Percentiles rank a stretch among this genome's conserved stretches.
phyloP scores from a whole-genome alignment of 73 alveolate genomes.

The Breviolum minutum region DNA sequence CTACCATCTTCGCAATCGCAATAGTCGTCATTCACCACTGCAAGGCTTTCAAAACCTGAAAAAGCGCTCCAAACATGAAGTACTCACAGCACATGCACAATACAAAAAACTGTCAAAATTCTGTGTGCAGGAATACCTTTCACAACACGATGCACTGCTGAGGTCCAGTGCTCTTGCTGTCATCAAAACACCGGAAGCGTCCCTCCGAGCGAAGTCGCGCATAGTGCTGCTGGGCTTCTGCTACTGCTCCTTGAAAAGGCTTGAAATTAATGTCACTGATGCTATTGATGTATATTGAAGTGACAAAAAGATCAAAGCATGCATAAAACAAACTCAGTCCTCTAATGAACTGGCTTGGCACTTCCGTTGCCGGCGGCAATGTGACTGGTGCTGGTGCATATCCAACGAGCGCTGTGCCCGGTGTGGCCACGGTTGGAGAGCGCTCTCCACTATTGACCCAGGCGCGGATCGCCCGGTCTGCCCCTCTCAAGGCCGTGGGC shows the following conservation, averaged over 20 bases:
- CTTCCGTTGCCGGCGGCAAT: not conserved
- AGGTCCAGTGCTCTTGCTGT: slow-evolving; percentile 36
- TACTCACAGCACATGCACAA: too few relatives aligned
- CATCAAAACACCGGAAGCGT: slow-evolving; percentile 27
- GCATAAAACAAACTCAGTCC: too few relatives aligned
- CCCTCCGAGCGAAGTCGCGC: not conserved
- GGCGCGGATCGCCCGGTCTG: not conserved
- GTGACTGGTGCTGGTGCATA: not conserved
- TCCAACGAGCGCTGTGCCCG: not conserved
- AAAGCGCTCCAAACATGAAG: not conserved
- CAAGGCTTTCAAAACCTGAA: slow-evolving; percentile 22
- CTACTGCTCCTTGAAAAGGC: not conserved
- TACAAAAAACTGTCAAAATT: too few relatives aligned
- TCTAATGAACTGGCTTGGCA: not conserved
- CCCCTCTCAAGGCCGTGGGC: slow-evolving; percentile 27
- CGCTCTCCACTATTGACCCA: not conserved
- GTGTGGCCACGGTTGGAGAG: not conserved
- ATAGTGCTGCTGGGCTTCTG: slow-evolving; percentile 29
- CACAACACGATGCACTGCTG: not conserved
- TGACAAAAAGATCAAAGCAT: too few relatives aligned
- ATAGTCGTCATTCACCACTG: slow-evolving; percentile 80
- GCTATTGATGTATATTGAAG: too few relatives aligned
- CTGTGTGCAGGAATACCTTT: not conserved
- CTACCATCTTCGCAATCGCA: slow-evolving; percentile 71
- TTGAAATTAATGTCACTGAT: too few relatives aligned